Percentiles rank a stretch among this genome's conserved stretches.
phyloP scores from a whole-genome alignment of 257 asterid species.

The Solanum medicagineum region DNA sequence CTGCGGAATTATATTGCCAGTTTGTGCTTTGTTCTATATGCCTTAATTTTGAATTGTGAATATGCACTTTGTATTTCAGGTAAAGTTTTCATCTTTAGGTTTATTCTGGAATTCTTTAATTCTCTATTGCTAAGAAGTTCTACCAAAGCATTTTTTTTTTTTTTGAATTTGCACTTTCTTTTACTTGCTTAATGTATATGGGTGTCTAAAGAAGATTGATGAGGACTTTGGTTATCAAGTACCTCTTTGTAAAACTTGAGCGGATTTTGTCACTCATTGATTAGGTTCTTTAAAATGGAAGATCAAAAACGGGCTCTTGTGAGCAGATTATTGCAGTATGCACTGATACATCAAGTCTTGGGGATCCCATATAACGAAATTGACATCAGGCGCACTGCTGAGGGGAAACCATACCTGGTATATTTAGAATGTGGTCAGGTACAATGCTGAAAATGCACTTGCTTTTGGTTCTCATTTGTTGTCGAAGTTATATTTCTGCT shows the following conservation, averaged over 20 bases:
- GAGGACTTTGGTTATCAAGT: not conserved
- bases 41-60: not conserved
- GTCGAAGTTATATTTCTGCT: not conserved
- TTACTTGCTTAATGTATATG: not conserved
- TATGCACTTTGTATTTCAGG: not conserved
- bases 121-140: not conserved
- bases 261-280: not conserved
- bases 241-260: not conserved
- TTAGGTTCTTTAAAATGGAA: slow-evolving; percentile 59
- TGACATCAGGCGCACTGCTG: slow-evolving; percentile 37
- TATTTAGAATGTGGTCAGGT: not conserved
- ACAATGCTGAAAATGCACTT: not conserved
- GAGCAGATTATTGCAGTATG: slow-evolving; percentile 74
- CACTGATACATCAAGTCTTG: slow-evolving; percentile 43
- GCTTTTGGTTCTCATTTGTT: not conserved
- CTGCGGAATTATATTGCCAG: not conserved
- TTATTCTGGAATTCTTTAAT: not conserved
- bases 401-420: slow-evolving; percentile 81
- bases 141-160: not conserved
- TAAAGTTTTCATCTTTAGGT: not conserved
- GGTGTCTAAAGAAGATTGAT: not conserved
- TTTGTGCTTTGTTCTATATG: not conserved
- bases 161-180: not conserved
- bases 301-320: slow-evolving; percentile 61
- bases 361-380: slow-evolving; percentile 49